Base-by-base conservation (phyloP, 2,329 filamentous ascomycete species). In the Karstenula rhodostoma region DNA sequence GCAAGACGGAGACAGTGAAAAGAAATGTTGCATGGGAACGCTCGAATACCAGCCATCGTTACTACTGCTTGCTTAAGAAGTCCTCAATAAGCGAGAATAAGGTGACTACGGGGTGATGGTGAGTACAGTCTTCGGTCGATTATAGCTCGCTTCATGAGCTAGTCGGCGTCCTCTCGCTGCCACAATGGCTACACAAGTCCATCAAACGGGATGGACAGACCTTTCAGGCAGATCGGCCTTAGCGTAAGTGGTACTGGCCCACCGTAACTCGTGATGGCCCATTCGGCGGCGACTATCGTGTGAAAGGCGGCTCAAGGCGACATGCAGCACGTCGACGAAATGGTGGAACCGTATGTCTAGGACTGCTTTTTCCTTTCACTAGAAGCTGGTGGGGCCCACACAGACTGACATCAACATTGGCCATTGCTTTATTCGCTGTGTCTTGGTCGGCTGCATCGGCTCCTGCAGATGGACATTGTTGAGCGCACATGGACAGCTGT, bases 181-280 rank as follows among this genome's bases (percentile, higher is more conserved):
- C 66, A 63, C 65, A 40, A 33, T 27, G 55, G 69, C 51, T 65
- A 66, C 72, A 73, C 72, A 64, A 44, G 61, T 44, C 70, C 70
- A 50, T 57, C 29, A 57, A 17, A 54, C n/a, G 60, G 64, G 67
- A 46, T 62, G 57, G 58, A 57, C 57, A 58, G 61, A 64, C 48
- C 55, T 15, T 56, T 66, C 54, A 60, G 56, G 55, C 55, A 61
- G 55, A 51, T 29, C 59, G 44, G 59, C 51, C 43, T 49, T 56
- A 48, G 49, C 12, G 19, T 54, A 9, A 17, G 61, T 60, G 27
- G 32, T 23, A 63, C 56, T 60, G 56, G 48, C 33, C 48, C 53
- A 46, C 50, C 48, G 51, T 42, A 44, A 57, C 22, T 57, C 56
- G 40, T 59, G 50, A 22, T 23, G 22, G n/a, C 22, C 10, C 49